A percentile compares a stretch with the other conserved stretches of the same genome.
Evolutionary conservation across 768 basidiomycete genomes (phyloP).

Genomic region (Pleurotus ostreatus): DNA sequence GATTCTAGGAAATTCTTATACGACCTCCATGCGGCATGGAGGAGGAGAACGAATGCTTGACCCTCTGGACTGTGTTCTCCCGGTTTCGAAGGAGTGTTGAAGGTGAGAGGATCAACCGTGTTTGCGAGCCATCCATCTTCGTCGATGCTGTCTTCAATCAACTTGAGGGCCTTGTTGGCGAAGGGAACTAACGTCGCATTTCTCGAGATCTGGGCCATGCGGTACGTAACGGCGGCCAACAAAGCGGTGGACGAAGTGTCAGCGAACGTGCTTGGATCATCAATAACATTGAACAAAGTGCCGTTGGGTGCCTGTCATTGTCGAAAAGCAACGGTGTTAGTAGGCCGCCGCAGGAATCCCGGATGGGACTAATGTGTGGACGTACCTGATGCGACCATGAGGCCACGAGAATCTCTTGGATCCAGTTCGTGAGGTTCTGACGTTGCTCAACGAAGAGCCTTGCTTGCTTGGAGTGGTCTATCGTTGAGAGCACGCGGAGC

Average conservation of each 20-base stretch:
- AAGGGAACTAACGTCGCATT: conserved; percentile 19
- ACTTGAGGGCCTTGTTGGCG: conserved; percentile 35
- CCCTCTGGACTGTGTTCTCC: conserved; percentile 50
- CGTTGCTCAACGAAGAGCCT: conserved; percentile 33
- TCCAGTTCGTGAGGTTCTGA: conserved; percentile 45
- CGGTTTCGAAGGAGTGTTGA: conserved; percentile 30
- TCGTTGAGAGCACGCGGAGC: conserved; percentile 52
- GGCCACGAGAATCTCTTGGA: conserved; percentile 44
- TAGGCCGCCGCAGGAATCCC: not conserved
- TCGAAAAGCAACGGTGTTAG: not conserved
- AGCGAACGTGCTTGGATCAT: conserved; percentile 43
- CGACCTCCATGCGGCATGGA: conserved; percentile 39
- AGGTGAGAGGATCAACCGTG: conserved; percentile 48
- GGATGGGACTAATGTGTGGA: not conserved
- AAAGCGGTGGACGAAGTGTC: conserved; percentile 57
- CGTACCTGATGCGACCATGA: conserved; percentile 42
- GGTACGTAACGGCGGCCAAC: conserved; percentile 52
- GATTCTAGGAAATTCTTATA: conserved; percentile 11
- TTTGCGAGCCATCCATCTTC: conserved; percentile 39
- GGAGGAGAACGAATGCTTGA: conserved; percentile 54
- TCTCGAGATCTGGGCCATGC: conserved; percentile 41
- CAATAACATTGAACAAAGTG: conserved; percentile 49
- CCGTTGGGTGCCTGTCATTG: conserved; percentile 35
- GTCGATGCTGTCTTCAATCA: conserved; percentile 35
- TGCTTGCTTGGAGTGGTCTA: conserved; percentile 40